phyloP scores from a whole-genome alignment of 345 rosid genomes.

The Hibiscus syriacus region DNA sequence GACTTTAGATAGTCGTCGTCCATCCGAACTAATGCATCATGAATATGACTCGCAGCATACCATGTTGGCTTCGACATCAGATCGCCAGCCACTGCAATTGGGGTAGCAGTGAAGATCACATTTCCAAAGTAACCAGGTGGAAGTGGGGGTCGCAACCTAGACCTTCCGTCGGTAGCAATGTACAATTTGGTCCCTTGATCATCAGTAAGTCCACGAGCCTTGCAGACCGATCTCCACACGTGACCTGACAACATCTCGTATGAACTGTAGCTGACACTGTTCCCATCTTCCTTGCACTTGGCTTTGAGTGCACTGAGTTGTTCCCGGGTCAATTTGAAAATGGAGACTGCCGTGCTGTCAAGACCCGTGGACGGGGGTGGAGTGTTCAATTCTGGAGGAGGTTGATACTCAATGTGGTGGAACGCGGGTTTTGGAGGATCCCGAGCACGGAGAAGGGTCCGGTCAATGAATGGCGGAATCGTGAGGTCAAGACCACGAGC shows the following conservation, averaged over 20 bases:
- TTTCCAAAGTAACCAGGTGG: conserved; percentile 94
- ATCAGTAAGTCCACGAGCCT: conserved; percentile 56
- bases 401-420: conserved; percentile 73
- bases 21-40: conserved; percentile 74
- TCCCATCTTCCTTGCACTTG: conserved; percentile 72
- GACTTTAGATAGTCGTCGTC: conserved; percentile 80
- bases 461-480: conserved; percentile 72
- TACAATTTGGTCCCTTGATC: conserved; percentile 70
- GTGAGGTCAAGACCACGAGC: conserved; percentile 77
- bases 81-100: conserved; percentile 62
- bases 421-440: conserved; percentile 83
- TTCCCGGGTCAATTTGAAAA: conserved; percentile 54
- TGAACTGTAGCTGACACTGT: conserved; percentile 61
- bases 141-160: conserved; percentile 64
- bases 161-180: conserved; percentile 86
- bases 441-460: conserved; percentile 72
- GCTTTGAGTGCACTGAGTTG: conserved; percentile 70
- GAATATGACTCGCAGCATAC: conserved; percentile 73
- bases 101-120: conserved; percentile 86
- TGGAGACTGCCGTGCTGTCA: conserved; percentile 15
- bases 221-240: conserved; percentile 76
- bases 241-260: conserved; percentile 93
- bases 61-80: conserved; percentile 70
- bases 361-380: conserved; percentile 32
- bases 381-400: conserved; percentile 60